Evolutionary conservation across 2,329 filamentous ascomycete species (phyloP).

Genomic region (Chaetomiaceae sp.): DNA sequence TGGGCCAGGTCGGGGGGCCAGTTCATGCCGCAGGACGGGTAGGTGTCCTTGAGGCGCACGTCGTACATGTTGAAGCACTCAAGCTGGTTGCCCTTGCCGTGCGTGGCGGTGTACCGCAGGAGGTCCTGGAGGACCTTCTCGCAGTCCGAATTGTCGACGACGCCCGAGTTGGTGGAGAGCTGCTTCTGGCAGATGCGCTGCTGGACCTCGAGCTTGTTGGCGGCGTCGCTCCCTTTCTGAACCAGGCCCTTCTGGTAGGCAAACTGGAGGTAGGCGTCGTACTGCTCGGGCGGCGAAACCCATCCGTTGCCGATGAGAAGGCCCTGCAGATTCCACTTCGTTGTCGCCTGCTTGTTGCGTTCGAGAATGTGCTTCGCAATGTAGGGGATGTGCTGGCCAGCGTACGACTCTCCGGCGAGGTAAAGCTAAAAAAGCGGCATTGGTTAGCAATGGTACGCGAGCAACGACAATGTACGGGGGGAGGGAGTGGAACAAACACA

Average conservation of each 20-base stretch:
- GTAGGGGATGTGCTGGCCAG: constrained; percentile 94
- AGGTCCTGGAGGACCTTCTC: constrained; percentile 71
- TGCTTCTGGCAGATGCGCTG: constrained; percentile 63
- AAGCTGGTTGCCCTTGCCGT: constrained; percentile 39
- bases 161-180: constrained; percentile 44
- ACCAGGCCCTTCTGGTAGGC: constrained; percentile 72
- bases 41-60: constrained; percentile 72
- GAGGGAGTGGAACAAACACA: no score
- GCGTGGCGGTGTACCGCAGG: constrained; percentile 57
- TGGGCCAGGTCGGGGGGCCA: constrained; percentile 83
- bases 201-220: constrained; percentile 60
- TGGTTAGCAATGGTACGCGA: constrained; percentile 1
- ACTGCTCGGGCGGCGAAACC: constrained; percentile 88
- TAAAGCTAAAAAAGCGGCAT: constrained; percentile 60
- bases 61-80: constrained; percentile 96
- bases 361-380: constrained; percentile 87
- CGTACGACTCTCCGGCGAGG: constrained; percentile 91
- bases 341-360: constrained; percentile 62
- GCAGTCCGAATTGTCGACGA: constrained; percentile 65
- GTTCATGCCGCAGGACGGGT: constrained; percentile 88
- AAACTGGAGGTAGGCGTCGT: constrained; percentile 76
- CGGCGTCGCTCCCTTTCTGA: constrained; percentile 56
- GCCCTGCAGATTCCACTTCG: constrained; percentile 72
- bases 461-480: no score
- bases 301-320: constrained; percentile 95